phyloP scores from a whole-genome alignment of 2,329 filamentous ascomycete species.

The Pseudogymnoascus sp. region DNA sequence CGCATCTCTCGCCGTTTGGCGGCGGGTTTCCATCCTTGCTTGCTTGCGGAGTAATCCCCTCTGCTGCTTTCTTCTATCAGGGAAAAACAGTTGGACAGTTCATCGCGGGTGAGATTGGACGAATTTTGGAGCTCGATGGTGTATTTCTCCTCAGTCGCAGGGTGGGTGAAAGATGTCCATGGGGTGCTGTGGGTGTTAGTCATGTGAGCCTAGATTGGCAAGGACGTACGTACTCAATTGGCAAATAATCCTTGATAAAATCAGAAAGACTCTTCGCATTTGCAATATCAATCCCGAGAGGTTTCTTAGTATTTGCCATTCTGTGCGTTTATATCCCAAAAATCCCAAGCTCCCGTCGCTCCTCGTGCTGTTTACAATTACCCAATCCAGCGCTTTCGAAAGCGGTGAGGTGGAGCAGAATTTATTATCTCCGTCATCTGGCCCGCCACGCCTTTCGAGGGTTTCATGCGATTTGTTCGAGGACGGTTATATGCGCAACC shows the following conservation, averaged over 20 bases:
- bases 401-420: neutral
- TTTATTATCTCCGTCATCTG: neutral
- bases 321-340: neutral
- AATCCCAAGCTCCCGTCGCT: neutral
- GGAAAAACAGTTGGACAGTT: conserved; percentile 44
- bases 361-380: neutral
- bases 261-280: conserved; percentile 39
- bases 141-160: conserved; percentile 34
- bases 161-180: conserved; percentile 41
- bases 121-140: conserved; percentile 36
- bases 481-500: neutral
- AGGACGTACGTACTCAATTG: conserved; percentile 34
- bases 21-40: conserved; percentile 51
- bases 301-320: neutral
- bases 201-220: neutral
- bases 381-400: neutral
- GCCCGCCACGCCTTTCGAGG: neutral
- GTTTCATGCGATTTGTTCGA: neutral
- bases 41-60: conserved; percentile 53
- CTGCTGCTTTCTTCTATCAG: conserved; percentile 54
- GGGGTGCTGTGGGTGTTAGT: conserved; percentile 9
- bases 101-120: conserved; percentile 31
- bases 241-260: conserved; percentile 42
- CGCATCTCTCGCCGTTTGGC: conserved; percentile 61
- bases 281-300: conserved; percentile 35